phyloP scores from a whole-genome alignment of 2,329 filamentous ascomycete genomes.

The Monosporascus sp. region DNA sequence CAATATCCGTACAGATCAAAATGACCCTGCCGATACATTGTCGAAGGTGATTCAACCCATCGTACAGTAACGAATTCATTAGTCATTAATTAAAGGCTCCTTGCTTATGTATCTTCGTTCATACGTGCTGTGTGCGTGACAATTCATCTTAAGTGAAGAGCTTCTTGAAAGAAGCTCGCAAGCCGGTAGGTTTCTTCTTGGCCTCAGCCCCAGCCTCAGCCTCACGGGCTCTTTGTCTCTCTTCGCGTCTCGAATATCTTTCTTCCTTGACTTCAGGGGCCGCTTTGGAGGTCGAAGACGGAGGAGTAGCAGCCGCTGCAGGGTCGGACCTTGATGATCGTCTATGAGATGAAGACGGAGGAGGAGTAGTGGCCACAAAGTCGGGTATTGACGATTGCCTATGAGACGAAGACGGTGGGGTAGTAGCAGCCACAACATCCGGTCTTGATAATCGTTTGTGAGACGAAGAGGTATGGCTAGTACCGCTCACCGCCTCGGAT shows the following conservation, averaged over 20 bases:
- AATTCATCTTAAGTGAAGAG: slow-evolving; percentile 25
- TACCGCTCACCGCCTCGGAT: slow-evolving; percentile 4
- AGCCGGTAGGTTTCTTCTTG: slow-evolving; percentile 28
- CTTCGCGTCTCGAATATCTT: slow-evolving; percentile 30
- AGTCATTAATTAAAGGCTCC: background rate
- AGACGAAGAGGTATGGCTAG: too few species aligned
- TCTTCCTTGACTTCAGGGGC: slow-evolving; percentile 21
- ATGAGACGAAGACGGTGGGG: slow-evolving; percentile 10
- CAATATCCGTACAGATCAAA: background rate
- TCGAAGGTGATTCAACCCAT: background rate
- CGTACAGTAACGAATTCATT: background rate
- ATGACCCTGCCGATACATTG: background rate
- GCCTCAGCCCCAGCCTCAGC: slow-evolving; percentile 21
- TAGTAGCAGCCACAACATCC: slow-evolving; percentile 3
- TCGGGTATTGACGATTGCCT: slow-evolving; percentile 12
- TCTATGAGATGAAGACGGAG: too few species aligned
- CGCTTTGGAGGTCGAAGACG: slow-evolving; percentile 10
- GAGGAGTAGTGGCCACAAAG: slow-evolving; percentile 1
- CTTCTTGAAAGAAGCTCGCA: slow-evolving; percentile 33
- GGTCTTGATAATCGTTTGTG: background rate
- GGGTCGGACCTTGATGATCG: background rate
- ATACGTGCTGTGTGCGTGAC: background rate
- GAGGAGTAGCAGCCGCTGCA: slow-evolving; percentile 8
- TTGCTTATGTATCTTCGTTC: background rate
- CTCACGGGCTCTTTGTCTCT: slow-evolving; percentile 20